A percentile compares a stretch with the other conserved stretches of the same genome.
phyloP scores from a whole-genome alignment of 192 early-diverging fungal genomes.

The Backusella macrospora region DNA sequence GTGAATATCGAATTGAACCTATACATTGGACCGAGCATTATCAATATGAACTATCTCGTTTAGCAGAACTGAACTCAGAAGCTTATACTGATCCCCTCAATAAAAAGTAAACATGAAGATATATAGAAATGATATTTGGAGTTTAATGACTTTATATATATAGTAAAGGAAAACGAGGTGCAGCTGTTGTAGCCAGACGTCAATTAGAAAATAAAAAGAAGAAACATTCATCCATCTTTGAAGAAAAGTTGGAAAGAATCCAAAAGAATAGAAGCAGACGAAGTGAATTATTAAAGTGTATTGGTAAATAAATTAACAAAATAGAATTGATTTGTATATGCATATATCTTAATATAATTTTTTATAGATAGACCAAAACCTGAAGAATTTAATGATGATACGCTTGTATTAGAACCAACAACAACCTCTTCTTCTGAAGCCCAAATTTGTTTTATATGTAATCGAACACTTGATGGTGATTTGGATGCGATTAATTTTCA shows the following conservation, averaged over 20 bases:
- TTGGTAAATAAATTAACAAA: conserved; percentile 7
- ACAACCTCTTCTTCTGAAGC: too few species aligned
- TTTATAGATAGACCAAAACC: neutral
- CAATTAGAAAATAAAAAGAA: conserved; percentile 50
- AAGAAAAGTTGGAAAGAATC: conserved; percentile 41
- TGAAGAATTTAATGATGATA: neutral
- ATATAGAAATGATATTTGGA: neutral
- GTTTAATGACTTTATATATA: neutral
- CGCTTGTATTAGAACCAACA: conserved; percentile 17
- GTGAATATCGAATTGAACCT: conserved; percentile 44
- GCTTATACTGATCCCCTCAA: conserved; percentile 21
- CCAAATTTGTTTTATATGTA: conserved; percentile 70
- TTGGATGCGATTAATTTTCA: conserved; percentile 70
- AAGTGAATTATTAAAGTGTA: conserved; percentile 34
- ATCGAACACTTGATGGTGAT: conserved; percentile 56
- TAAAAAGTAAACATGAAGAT: conserved; percentile 20
- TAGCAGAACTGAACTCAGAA: conserved; percentile 40
- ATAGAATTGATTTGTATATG: too few species aligned
- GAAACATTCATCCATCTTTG: conserved; percentile 26
- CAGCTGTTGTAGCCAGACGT: conserved; percentile 57
- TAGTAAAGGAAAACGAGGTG: conserved; percentile 54
- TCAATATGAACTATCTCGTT: conserved; percentile 46
- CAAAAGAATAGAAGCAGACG: conserved; percentile 41
- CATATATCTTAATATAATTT: too few species aligned
- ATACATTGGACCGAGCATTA: conserved; percentile 52